phyloP scores from a whole-genome alignment of 495 filamentous ascomycete genomes.

The Aspergillus biplanus region DNA sequence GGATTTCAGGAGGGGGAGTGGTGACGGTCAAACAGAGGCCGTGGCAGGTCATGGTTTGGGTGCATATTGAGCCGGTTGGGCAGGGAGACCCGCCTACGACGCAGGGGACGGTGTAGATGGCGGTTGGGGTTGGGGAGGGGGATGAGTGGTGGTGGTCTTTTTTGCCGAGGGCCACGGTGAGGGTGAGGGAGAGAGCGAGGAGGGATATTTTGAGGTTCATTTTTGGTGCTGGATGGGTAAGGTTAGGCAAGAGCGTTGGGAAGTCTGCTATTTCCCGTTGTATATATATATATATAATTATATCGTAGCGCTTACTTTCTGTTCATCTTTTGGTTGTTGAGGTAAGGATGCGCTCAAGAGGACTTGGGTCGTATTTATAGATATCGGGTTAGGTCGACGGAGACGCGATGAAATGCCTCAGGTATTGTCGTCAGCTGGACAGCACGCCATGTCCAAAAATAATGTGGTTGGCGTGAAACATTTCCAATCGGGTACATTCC shows the following conservation, averaged over 20 bases:
- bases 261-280: neutral
- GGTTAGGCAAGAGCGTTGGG: too few relatives aligned
- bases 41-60: conserved; percentile 6
- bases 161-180: neutral
- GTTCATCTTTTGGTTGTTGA: neutral
- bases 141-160: neutral
- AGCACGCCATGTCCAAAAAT: neutral
- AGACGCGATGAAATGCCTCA: neutral
- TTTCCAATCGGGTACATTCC: neutral
- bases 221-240: neutral
- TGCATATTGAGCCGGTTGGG: neutral
- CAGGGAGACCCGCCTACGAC: neutral
- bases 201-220: neutral
- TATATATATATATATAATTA: neutral
- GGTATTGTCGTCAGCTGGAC: neutral
- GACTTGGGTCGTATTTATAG: neutral
- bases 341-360: neutral
- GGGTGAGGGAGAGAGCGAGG: neutral
- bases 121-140: neutral
- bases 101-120: neutral
- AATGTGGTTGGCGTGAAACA: neutral
- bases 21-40: conserved; percentile 1
- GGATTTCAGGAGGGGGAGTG: neutral
- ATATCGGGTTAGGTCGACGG: neutral
- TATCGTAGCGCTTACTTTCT: neutral